phyloP scores from a whole-genome alignment of 768 basidiomycete species.

The Termitomyces sp. region DNA sequence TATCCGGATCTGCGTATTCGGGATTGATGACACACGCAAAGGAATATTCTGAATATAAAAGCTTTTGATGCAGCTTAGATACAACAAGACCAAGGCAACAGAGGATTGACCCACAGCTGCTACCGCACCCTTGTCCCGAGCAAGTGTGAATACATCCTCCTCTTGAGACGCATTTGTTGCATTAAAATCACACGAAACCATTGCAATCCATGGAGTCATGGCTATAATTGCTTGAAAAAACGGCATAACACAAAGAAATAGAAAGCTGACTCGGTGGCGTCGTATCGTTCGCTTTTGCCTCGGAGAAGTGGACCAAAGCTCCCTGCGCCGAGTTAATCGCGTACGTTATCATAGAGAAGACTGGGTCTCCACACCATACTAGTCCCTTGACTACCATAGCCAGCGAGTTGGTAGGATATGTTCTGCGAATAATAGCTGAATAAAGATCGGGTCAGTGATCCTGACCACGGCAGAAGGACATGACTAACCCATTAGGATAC shows the following conservation, averaged over 20 bases:
- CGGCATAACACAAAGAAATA: not conserved
- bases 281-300: conserved; percentile 41
- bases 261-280: conserved; percentile 41
- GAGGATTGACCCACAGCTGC: conserved; percentile 54
- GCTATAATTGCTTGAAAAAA: conserved; percentile 28
- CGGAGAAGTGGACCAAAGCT: conserved; percentile 79
- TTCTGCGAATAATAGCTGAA: conserved; percentile 44
- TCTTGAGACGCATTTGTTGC: conserved; percentile 55
- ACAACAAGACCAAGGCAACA: not conserved
- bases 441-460: not conserved
- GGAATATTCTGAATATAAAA: conserved; percentile 74
- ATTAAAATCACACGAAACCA: conserved; percentile 79
- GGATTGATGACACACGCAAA: conserved; percentile 70
- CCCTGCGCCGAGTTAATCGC: conserved; percentile 42
- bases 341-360: not conserved
- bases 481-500: conserved; percentile 45
- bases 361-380: conserved; percentile 38
- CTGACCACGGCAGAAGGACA: not conserved
- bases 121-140: conserved; percentile 70
- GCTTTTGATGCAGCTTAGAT: conserved; percentile 32
- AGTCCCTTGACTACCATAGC: conserved; percentile 40
- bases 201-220: conserved; percentile 85
- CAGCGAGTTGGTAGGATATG: conserved; percentile 58
- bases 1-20: conserved; percentile 55
- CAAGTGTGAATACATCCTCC: conserved; percentile 78